Evolutionary conservation across 208 protist species (phyloP).

Genomic region (Leishmania tarentolae): DNA sequence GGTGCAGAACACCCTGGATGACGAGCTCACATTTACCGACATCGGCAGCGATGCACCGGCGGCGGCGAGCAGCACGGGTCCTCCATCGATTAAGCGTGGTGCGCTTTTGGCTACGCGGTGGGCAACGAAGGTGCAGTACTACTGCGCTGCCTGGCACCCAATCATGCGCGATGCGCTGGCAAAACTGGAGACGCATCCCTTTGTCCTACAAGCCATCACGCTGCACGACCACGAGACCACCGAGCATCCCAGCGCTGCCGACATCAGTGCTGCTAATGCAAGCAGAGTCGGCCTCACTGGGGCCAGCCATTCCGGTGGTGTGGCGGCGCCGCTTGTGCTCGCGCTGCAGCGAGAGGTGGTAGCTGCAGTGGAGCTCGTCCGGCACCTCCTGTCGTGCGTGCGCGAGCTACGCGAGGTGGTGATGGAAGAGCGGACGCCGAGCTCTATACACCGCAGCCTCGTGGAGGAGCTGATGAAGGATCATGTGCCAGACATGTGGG

Average conservation of each 20-base stretch:
- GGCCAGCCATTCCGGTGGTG: neutral
- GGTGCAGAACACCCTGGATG: constrained; percentile 62
- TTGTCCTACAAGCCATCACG: constrained; percentile 35
- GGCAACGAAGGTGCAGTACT: constrained; percentile 52
- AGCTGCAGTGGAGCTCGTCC: constrained; percentile 57
- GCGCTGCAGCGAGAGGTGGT: constrained; percentile 92
- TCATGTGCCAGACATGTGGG: constrained; percentile 88
- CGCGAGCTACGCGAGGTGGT: constrained; percentile 63
- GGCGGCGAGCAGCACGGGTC: neutral
- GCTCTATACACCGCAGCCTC: constrained; percentile 84
- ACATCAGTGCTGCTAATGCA: neutral
- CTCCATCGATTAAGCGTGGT: neutral
- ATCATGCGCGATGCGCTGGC: constrained; percentile 19
- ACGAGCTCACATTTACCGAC: constrained; percentile 40
- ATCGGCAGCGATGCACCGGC: neutral
- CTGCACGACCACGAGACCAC: constrained; percentile 28
- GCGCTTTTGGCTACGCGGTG: constrained; percentile 40
- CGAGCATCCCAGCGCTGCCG: constrained; percentile 6
- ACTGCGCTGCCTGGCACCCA: constrained; percentile 44
- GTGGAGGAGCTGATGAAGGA: constrained; percentile 85
- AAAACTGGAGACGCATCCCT: constrained; percentile 35
- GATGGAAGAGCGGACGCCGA: constrained; percentile 82
- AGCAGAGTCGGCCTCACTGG: neutral
- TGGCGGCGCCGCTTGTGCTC: constrained; percentile 82
- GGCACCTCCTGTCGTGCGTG: constrained; percentile 79